phyloP scores from a whole-genome alignment of 805 yeast species.

The Phaffomyces antillensis region DNA sequence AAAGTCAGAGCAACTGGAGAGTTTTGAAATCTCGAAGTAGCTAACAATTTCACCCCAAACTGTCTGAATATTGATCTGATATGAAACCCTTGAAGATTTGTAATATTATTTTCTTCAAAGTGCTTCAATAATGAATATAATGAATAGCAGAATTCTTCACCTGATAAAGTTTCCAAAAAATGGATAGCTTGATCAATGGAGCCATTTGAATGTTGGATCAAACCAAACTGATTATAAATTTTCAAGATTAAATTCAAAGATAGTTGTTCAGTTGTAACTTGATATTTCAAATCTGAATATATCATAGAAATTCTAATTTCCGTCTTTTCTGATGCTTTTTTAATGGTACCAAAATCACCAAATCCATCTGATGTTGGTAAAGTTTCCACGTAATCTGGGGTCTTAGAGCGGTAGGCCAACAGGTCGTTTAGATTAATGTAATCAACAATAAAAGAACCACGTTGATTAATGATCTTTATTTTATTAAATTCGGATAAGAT shows the following conservation, averaged over 20 bases:
- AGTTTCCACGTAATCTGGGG: not conserved
- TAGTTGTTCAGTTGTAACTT: conserved; percentile 11
- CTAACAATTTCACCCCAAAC: conserved; percentile 19
- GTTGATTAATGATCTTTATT: conserved; percentile 3
- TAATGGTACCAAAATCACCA: conserved; percentile 18
- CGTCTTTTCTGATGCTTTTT: conserved; percentile 10
- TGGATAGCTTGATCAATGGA: conserved; percentile 10
- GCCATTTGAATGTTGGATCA: not conserved
- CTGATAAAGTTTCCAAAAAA: conserved; percentile 9
- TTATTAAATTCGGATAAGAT: not conserved
- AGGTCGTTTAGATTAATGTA: conserved; percentile 4
- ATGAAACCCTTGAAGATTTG: conserved; percentile 2
- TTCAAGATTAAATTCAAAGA: conserved; percentile 5
- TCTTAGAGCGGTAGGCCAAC: not conserved
- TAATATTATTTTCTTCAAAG: conserved; percentile 3
- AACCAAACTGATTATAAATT: conserved; percentile 4
- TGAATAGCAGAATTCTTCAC: conserved; percentile 6
- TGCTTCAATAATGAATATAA: conserved; percentile 9
- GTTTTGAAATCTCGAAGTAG: conserved; percentile 28
- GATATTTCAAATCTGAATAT: conserved; percentile 6
- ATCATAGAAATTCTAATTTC: not conserved
- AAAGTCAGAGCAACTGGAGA: conserved; percentile 32
- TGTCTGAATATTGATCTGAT: conserved; percentile 8
- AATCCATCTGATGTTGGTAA: conserved; percentile 10
- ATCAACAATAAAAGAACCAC: conserved; percentile 16